Percentiles rank a stretch among this genome's conserved stretches.
phyloP scores from a whole-genome alignment of 768 basidiomycete genomes.

The Mycena leptocephala region DNA sequence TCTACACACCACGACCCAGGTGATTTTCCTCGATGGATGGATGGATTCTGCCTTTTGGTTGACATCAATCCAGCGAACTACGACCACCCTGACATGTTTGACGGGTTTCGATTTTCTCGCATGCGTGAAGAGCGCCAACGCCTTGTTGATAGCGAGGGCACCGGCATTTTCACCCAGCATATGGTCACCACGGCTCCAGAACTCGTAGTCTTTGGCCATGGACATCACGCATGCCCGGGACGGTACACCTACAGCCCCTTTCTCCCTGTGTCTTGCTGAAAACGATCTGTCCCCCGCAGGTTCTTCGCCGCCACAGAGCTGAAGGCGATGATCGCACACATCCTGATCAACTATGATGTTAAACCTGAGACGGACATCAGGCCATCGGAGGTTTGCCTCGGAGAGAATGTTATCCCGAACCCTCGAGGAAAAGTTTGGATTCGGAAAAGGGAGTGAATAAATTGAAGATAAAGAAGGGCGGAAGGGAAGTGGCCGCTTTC shows the following conservation, averaged over 20 bases:
- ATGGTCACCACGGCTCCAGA: background rate
- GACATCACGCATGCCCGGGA: background rate
- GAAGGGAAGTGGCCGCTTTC: background rate
- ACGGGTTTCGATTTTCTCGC: background rate
- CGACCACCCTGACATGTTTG: background rate
- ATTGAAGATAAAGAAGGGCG: background rate
- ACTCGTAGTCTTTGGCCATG: background rate
- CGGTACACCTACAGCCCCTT: background rate
- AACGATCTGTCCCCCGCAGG: background rate
- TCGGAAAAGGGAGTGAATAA: background rate
- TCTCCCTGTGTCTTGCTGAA: background rate
- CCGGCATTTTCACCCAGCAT: background rate
- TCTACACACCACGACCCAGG: background rate
- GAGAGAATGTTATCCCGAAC: background rate
- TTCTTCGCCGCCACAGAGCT: background rate
- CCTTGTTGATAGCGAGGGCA: background rate
- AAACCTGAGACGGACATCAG: background rate
- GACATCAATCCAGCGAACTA: background rate
- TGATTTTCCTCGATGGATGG: background rate
- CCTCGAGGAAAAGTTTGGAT: background rate
- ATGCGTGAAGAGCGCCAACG: constrained; percentile 47
- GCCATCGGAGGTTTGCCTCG: background rate
- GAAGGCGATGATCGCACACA: too few relatives aligned
- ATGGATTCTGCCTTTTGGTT: background rate
- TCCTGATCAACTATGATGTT: too few relatives aligned